phyloP scores from a whole-genome alignment of 2,329 filamentous ascomycete genomes.

The Immersiporthe knoxdaviesiana region DNA sequence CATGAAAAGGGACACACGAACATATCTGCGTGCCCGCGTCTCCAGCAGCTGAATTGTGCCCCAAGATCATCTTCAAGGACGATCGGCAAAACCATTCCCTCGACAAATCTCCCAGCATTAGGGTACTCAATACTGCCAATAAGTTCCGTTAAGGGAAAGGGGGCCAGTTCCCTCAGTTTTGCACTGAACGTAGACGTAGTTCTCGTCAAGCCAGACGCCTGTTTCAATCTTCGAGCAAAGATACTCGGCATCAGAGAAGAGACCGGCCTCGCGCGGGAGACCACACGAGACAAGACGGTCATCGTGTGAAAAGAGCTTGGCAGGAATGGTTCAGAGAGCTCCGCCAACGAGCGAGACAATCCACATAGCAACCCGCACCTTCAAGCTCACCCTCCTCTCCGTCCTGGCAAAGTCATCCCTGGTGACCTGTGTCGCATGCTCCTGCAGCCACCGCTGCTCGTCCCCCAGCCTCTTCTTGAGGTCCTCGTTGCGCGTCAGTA shows the following conservation, averaged over 20 bases:
- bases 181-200: background rate
- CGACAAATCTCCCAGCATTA: background rate
- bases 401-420: constrained; percentile 78
- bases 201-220: background rate
- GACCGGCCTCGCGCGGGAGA: background rate
- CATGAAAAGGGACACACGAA: background rate
- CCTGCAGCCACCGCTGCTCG: constrained; percentile 80
- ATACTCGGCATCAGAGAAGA: background rate
- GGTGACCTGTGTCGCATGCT: constrained; percentile 69
- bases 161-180: background rate
- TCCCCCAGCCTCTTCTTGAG: constrained; percentile 74
- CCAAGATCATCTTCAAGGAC: background rate
- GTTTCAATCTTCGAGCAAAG: background rate
- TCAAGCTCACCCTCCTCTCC: constrained; percentile 82
- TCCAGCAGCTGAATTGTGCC: background rate
- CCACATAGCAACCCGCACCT: constrained; percentile 91
- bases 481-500: constrained; percentile 76
- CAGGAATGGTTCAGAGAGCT: constrained; percentile 63
- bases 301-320: background rate
- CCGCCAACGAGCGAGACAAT: constrained; percentile 85
- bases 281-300: background rate
- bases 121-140: background rate
- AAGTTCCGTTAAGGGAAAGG: background rate
- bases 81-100: background rate
- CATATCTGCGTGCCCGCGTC: background rate